Base-by-base conservation (phyloP, 139 green algal genomes). In the Protoeuglena noctilucae region DNA sequence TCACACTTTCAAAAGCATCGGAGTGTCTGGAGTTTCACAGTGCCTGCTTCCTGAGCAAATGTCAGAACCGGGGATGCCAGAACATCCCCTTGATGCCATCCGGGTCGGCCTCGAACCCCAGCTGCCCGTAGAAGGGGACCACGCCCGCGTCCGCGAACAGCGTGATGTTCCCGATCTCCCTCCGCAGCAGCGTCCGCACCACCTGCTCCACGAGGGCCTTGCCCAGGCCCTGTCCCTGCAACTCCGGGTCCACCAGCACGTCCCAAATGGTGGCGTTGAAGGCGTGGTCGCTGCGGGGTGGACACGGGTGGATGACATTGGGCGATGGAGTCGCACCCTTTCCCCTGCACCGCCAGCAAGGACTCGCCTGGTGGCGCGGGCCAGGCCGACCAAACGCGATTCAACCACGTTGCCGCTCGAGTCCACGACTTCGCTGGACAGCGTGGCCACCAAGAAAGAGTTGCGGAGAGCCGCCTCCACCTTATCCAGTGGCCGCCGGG, bases 211-310 rank as follows among this genome's bases (percentile, higher is more conserved):
- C 81, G 4, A 97, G 67, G 0, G 85, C 83, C 62, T 93, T 94
- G 40, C 89, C 88, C 51, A 96, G 63, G 5, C 88, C 89, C 65
- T 78, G 70, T 1, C 70, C 78, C 68, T 94, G 88, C 53, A 82
- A 94, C 40, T 86, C 78, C 2, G 89, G 88, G 54, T 96, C 87
- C 23, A 97, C 79, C 16, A 96, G 62, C 12, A 97, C 84, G 64
- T 97, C 89, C 87, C 89, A 97, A 24, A 97, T 91, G 26, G 89
- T 96, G 40, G 89, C 89, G 55, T 97, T 97, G 77, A 97, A 96
- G 0, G 76, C 87, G 53, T 93, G 80, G 68, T 97, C 34, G 34
- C 34, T n/a, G n/a, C n/a, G n/a, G n/a, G n/a, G n/a, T n/a, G n/a
- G n/a, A n/a, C n/a, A n/a, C n/a, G n/a, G n/a, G n/a, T n/a, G n/a